phyloP scores from a whole-genome alignment of 352 stramenopile species.

The Pythium oligandrum region DNA sequence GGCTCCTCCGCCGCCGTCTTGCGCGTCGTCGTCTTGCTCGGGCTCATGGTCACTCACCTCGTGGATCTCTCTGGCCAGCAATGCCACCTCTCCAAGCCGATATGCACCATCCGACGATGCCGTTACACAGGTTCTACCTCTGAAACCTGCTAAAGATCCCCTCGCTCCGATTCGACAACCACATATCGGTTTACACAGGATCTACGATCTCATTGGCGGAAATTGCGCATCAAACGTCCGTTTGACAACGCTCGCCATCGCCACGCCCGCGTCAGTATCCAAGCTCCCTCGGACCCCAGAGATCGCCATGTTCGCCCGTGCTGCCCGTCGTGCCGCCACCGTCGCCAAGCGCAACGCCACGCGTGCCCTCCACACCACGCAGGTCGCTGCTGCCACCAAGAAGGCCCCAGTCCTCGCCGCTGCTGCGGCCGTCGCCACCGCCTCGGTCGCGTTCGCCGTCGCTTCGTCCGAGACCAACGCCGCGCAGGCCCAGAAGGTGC shows the following conservation, averaged over 20 bases:
- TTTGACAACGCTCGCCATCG: background rate
- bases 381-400: slow-evolving; percentile 28
- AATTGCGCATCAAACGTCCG: too few relatives aligned
- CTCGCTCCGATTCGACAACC: too few relatives aligned
- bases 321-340: slow-evolving; percentile 56
- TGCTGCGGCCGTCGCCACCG: slow-evolving; percentile 33
- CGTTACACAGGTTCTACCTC: too few relatives aligned
- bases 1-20: slow-evolving; percentile 7
- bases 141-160: too few relatives aligned
- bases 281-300: slow-evolving; percentile 12
- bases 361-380: slow-evolving; percentile 50
- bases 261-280: slow-evolving; percentile 12
- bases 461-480: slow-evolving; percentile 43
- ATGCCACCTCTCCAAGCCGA: too few relatives aligned
- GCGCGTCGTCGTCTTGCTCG: slow-evolving; percentile 21
- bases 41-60: slow-evolving; percentile 23
- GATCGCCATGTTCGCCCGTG: slow-evolving; percentile 58
- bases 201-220: too few relatives aligned
- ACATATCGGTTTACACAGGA: too few relatives aligned
- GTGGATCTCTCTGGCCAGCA: too few relatives aligned
- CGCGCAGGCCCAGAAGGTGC: slow-evolving; percentile 25
- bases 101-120: too few relatives aligned
- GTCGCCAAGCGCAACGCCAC: slow-evolving; percentile 51
- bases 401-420: slow-evolving; percentile 30
- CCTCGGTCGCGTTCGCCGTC: slow-evolving; percentile 43